Evolutionary conservation across 2,329 filamentous ascomycete genomes (phyloP), one percentile per base, ranked within the genome.

Genomic region (Penicillium sp.): DNA sequence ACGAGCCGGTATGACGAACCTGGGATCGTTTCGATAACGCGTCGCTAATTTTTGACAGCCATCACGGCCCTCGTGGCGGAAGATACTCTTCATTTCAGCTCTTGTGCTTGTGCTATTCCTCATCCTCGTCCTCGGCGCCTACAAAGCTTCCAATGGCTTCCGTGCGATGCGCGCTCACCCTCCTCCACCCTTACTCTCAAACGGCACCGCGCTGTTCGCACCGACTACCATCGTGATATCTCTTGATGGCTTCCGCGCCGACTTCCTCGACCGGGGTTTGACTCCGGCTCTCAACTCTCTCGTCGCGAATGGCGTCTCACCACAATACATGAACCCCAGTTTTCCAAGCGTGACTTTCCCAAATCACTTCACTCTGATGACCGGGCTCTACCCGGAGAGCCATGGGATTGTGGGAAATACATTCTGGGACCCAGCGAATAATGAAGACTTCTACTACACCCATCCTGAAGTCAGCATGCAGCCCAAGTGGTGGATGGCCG

Each of bases 261-360:
- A 97, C 71, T 97, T 97, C 67, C 79, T 99, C 39, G 84, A 89
- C 59, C 86, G 92, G 13, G 88, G 87, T 0, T 76, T 97, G 31
- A 97, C 93, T 1, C 94, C 93, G 1, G 86, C 88, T 2, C 79
- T 99, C 8, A 90, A 86, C 63, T 82, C 86, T 2, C 88, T 99
- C 60, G 80, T 96, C 58, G 83, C 85, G 56, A 86, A 91, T 60
- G 94, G 94, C 29, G 86, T 97, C 10, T 96, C 92, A 5, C 93
- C 94, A 2, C 83, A 86, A 61, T 97, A 93, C 75, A 97, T 99
- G 92, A 82, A 86, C 6, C 94, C 94, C 0, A 95, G 91, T 38
- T 99, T 99, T 62, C 94, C 94, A 0, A 96, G 91, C 21, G 91
- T 99, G 43, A 99, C 94, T 0, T 99, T 99, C 66, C 94, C 94